These are phyloP conservation scores for Fusarium austroafricanum DNA, from an alignment of 2,329 filamentous ascomycete species.

Conservation along the genomic window DNA sequence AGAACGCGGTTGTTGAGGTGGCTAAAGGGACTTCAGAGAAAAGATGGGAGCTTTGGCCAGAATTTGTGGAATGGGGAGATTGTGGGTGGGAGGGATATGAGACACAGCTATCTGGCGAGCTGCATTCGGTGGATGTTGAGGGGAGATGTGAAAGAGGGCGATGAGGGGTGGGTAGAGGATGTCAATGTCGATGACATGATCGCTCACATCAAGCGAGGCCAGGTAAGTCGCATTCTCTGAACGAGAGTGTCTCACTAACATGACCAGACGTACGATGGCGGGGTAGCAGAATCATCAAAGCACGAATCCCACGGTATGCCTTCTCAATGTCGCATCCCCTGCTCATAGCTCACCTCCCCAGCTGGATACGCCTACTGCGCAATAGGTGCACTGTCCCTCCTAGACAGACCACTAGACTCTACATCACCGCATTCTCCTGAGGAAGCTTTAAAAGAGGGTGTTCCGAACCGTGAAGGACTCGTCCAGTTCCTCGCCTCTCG, in stretches of 20 bases:
- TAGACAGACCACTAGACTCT: conserved; percentile 69
- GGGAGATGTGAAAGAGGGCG: conserved; percentile 64
- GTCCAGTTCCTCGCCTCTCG: conserved; percentile 71
- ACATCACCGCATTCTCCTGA: conserved; percentile 22
- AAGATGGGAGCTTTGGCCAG: conserved; percentile 93
- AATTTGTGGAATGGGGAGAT: conserved; percentile 70
- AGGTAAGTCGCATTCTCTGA: conserved; percentile 50
- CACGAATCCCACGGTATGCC: conserved; percentile 84
- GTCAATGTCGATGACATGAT: conserved; percentile 79
- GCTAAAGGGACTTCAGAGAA: conserved; percentile 80
- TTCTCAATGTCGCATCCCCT: not conserved
- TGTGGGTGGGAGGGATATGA: conserved; percentile 84
- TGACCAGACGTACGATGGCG: conserved; percentile 81
- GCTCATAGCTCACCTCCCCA: conserved; percentile 50
- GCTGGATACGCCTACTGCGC: conserved; percentile 94
- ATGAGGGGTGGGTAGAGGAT: conserved; percentile 71
- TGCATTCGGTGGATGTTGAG: conserved; percentile 85
- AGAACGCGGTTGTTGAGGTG: conserved; percentile 76
- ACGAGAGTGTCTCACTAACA: conserved; percentile 6
- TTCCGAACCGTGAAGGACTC: conserved; percentile 49
- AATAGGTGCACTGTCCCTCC: conserved; percentile 78
- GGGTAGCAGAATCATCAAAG: conserved; percentile 80
- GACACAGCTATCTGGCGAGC: conserved; percentile 88
- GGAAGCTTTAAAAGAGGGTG: conserved; percentile 51
- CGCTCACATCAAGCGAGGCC: conserved; percentile 74